Evolutionary conservation across 1,284 basidiomycete genomes (phyloP).

Genomic region (Moniliella sp.): DNA sequence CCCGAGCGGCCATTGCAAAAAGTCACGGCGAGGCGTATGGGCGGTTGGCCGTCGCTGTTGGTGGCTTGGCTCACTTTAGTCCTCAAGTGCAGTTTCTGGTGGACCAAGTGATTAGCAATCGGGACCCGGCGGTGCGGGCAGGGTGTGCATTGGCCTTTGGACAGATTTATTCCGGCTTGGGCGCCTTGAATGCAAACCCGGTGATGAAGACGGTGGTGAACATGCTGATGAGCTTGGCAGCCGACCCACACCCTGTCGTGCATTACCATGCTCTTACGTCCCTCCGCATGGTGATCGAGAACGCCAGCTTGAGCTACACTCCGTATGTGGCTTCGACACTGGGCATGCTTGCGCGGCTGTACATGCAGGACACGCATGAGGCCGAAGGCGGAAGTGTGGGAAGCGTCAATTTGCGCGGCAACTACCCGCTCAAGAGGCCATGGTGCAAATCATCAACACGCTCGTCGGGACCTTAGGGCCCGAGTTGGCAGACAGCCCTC

Average conservation of each 20-base stretch:
- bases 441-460: slow-evolving; percentile 75
- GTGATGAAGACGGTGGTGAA: slow-evolving; percentile 88
- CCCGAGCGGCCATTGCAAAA: slow-evolving; percentile 54
- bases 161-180: slow-evolving; percentile 76
- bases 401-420: slow-evolving; percentile 63
- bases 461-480: slow-evolving; percentile 82
- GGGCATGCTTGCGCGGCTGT: slow-evolving; percentile 72
- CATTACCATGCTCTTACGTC: slow-evolving; percentile 80
- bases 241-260: slow-evolving; percentile 86
- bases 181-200: slow-evolving; percentile 74
- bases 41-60: slow-evolving; percentile 58
- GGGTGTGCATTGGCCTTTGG: slow-evolving; percentile 85
- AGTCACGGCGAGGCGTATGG: slow-evolving; percentile 78
- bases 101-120: slow-evolving; percentile 85
- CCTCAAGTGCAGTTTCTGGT: slow-evolving; percentile 74
- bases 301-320: slow-evolving; percentile 73
- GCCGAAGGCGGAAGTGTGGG: slow-evolving; percentile 64
- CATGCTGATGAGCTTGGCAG: slow-evolving; percentile 78
- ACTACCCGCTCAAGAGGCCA: slow-evolving; percentile 68
- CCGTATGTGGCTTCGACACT: slow-evolving; percentile 71
- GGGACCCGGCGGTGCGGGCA: slow-evolving; percentile 73
- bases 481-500: slow-evolving; percentile 63
- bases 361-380: slow-evolving; percentile 76
- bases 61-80: slow-evolving; percentile 64
- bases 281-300: slow-evolving; percentile 64